These are phyloP conservation scores for Marasmius tenuissimus DNA, from an alignment of 1,284 basidiomycete genomes.

Conservation along the genomic window DNA sequence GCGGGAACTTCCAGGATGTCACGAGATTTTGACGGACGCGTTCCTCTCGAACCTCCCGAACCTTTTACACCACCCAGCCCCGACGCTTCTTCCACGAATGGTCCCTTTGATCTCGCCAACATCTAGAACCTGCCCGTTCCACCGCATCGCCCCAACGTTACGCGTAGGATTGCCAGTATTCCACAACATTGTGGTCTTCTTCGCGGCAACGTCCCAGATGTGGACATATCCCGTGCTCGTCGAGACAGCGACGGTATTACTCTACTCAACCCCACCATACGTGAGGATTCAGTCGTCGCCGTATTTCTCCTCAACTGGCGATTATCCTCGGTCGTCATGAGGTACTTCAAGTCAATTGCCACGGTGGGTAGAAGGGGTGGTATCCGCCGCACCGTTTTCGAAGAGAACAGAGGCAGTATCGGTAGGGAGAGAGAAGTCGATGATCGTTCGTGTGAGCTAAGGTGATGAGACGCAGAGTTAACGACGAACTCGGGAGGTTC, in stretches of 20 bases:
- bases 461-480: constrained; percentile 34
- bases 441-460: constrained; percentile 36
- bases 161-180: constrained; percentile 47
- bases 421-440: constrained; percentile 38
- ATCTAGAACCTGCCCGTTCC: constrained; percentile 46
- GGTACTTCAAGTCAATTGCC: constrained; percentile 52
- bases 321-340: constrained; percentile 37
- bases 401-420: neutral
- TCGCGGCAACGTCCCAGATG: constrained; percentile 49
- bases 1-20: no score
- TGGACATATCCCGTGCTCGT: constrained; percentile 32
- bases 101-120: constrained; percentile 49
- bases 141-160: constrained; percentile 46
- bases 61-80: no score
- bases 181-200: constrained; percentile 42
- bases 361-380: constrained; percentile 23
- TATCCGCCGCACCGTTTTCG: neutral
- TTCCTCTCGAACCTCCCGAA: no score
- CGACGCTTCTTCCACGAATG: no score
- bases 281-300: constrained; percentile 45
- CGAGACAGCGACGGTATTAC: constrained; percentile 43
- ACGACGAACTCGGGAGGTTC: constrained; percentile 25
- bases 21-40: no score
- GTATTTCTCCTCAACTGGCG: constrained; percentile 45
- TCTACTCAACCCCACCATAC: constrained; percentile 37